Base-by-base conservation (phyloP, 75 land plant species). In the Ceratopteris richardii region DNA sequence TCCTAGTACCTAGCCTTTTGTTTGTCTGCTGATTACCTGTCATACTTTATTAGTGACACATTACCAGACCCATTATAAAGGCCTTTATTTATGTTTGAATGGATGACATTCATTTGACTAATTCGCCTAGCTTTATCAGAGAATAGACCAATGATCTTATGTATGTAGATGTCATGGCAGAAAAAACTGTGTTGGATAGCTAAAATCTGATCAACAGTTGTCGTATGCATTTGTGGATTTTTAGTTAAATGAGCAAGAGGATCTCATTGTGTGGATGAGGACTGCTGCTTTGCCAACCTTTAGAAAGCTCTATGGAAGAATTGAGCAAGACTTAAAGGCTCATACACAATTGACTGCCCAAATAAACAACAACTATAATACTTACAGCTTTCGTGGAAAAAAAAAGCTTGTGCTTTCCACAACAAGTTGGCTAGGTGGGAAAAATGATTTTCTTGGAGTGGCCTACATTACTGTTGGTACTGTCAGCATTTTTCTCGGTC, bases 281-380 rank as follows among this genome's bases (percentile, higher is more conserved):
- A 81, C 89, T 27, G 91, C 91, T 5, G 91, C 91, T 26, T 63
- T 87, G 29, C 91, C 91, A 54, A 85, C 79, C 29, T 87, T 87
- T 48, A 77, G 91, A 41, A 87, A 87, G 42, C 72, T 87, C 30
- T 87, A 74, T 62, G 91, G 91, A 61, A 78, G 51, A 60, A 87
- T 87, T 56, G 90, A 87, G 48, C 54, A 12, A 14, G 79, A 87
- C 23, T 77, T 87, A 14, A 26, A 68, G 46, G 61, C 69, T 9
- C 68, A 72, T 44, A 64, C 75, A 0, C 18, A n/a, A 14, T 50
- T 87, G 0, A 57, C 51, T 0, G 82, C 85, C 7, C 50, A 57
- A 13, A 51, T 87, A 53, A 14, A 61, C 31, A 87, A 87, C 46
- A 61, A 68, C 22, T 87, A 87, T 53, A 87, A 87, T 63, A 85